phyloP scores from a whole-genome alignment of 148 eudicot species.

The Selenicereus undatus region DNA sequence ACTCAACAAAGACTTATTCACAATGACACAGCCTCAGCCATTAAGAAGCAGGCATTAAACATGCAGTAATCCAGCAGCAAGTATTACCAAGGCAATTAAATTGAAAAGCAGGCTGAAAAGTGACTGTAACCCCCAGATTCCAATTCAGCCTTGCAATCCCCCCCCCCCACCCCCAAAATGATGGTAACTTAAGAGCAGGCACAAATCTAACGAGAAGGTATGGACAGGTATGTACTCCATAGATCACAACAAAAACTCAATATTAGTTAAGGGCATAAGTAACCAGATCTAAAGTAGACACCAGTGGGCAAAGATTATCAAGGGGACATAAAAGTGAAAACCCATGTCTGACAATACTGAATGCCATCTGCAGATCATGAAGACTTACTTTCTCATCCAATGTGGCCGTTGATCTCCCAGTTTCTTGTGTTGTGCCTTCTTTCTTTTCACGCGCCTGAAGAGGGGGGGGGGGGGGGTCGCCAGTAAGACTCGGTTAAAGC shows the following conservation, averaged over 20 bases:
- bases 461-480: neutral
- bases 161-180: too few species aligned
- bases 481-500: constrained; percentile 10
- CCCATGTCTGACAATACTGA: neutral
- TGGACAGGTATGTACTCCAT: neutral
- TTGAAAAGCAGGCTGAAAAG: neutral
- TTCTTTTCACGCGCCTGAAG: constrained; percentile 37
- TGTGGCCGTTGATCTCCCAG: constrained; percentile 26
- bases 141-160: neutral
- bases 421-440: constrained; percentile 22
- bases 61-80: neutral
- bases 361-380: neutral
- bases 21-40: neutral
- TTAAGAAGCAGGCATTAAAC: constrained; percentile 6
- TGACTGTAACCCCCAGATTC: too few species aligned
- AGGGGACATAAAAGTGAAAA: neutral
- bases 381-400: constrained; percentile 43
- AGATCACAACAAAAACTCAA: neutral
- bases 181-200: neutral
- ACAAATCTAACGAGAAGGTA: neutral
- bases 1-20: neutral
- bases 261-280: neutral
- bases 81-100: neutral
- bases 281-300: neutral
- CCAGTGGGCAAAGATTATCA: neutral